phyloP scores from a whole-genome alignment of 1,284 basidiomycete species.

The Naganishia liquefaciens region DNA sequence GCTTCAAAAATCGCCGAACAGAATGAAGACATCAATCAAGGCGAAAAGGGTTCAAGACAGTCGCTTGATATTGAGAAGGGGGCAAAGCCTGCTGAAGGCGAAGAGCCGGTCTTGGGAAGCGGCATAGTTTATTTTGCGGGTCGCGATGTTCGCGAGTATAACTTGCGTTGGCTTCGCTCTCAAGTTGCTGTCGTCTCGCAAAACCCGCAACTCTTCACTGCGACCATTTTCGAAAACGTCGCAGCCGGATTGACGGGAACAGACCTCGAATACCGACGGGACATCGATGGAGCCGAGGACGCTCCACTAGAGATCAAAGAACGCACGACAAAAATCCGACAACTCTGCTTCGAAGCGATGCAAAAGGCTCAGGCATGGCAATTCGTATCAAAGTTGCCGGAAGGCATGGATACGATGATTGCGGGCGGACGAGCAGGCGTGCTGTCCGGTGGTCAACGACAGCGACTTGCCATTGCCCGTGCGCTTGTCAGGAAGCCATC shows the following conservation, averaged over 20 bases:
- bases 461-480: constrained; percentile 95
- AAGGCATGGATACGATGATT: constrained; percentile 59
- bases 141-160: constrained; percentile 70
- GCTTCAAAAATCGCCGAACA: constrained; percentile 4
- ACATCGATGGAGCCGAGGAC: constrained; percentile 29
- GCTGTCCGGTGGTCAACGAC: constrained; percentile 88
- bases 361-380: constrained; percentile 87
- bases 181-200: constrained; percentile 65
- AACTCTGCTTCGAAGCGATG: constrained; percentile 80
- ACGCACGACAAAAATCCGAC: constrained; percentile 65
- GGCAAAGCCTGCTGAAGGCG: constrained; percentile 23
- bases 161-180: constrained; percentile 81
- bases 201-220: constrained; percentile 63
- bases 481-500: constrained; percentile 91
- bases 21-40: constrained; percentile 13
- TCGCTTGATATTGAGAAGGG: constrained; percentile 12
- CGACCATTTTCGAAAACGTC: constrained; percentile 74
- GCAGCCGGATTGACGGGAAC: constrained; percentile 85
- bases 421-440: constrained; percentile 29
- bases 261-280: constrained; percentile 46
- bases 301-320: constrained; percentile 56
- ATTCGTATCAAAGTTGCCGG: constrained; percentile 81
- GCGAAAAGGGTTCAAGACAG: neutral
- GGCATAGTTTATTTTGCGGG: constrained; percentile 80
- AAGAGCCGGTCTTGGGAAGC: constrained; percentile 33